Base-by-base conservation (phyloP, 1,284 basidiomycete genomes). In the Leccinum griseonigrum region DNA sequence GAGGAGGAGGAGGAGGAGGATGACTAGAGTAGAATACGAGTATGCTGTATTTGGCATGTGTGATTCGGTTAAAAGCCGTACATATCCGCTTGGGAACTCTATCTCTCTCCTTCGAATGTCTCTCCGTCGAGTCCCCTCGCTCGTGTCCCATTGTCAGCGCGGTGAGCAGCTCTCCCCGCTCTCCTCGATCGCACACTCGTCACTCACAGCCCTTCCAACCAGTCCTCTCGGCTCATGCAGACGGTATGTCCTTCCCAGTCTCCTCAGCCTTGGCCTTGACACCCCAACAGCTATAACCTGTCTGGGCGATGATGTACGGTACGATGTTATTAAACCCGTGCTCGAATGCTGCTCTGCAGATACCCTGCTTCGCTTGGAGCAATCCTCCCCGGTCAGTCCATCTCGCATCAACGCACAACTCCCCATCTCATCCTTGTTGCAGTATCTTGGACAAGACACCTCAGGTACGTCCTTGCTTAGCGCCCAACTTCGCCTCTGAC, bases 331-430 rank as follows among this genome's bases (percentile, higher is more conserved):
- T 64, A 82, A 81, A 69, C 91, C 91, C 52, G 84, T 92, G 53
- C 78, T 92, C 63, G 84, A 88, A 69, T 80, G 82, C 67, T 92
- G 90, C 74, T 82, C 82, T 61, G 81, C 85, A 67, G 87, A 91
- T 63, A 87, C 86, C 63, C 80, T 92, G 38, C 75, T 82, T 62
- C 79, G 84, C 64, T 73, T 92, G 62, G 91, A 92, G 74, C 77
- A 83, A 66, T 77, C 81, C 50, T 88, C 87, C 52, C 87, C 88
- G 54, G 91, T 91, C 72, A 69, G 87, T 79, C 46, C 40, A 40
- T 48, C 22, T 59, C 55, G 38, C 60, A 28, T 64, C 54, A 38
- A 52, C 52, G 53, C 55, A 40, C 59, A 58, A 13, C 61, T 54
- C 60, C 22, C 34, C 59, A 54, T 61, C 67, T 66, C 62, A 69